Evolutionary conservation across 2,329 filamentous ascomycete species (phyloP).

Genomic region (Phialophora chinensis): DNA sequence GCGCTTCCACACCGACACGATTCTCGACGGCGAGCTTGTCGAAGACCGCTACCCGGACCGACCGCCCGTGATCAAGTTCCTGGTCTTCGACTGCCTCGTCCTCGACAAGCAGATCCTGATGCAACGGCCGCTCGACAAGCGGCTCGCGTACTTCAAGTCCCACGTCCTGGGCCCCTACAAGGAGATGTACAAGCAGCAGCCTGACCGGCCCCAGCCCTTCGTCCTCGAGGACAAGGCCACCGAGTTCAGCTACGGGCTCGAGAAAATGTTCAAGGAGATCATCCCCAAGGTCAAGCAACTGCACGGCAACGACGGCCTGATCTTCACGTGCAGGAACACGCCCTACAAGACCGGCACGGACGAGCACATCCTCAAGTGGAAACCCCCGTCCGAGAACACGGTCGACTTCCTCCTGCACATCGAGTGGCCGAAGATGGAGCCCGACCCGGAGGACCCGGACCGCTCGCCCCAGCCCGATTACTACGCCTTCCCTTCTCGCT

Average conservation of each 20-base stretch:
- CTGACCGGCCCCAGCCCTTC: constrained; percentile 74
- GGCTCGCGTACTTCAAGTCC: constrained; percentile 83
- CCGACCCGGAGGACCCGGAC: constrained; percentile 69
- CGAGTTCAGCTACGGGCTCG: constrained; percentile 84
- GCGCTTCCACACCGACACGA: constrained; percentile 76
- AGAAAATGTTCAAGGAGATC: constrained; percentile 88
- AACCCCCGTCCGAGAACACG: constrained; percentile 92
- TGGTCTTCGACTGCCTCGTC: constrained; percentile 92
- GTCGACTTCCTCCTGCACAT: constrained; percentile 87
- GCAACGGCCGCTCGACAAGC: constrained; percentile 82
- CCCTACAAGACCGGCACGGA: constrained; percentile 91
- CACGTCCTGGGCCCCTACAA: constrained; percentile 80
- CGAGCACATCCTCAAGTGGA: constrained; percentile 95
- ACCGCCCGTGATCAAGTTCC: constrained; percentile 73
- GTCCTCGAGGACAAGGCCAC: constrained; percentile 86
- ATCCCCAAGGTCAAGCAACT: constrained; percentile 73
- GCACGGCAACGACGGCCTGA: constrained; percentile 94
- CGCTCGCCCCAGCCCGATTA: constrained; percentile 76
- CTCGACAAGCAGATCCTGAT: constrained; percentile 78
- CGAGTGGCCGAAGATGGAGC: constrained; percentile 73
- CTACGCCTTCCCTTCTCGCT: constrained; percentile 71
- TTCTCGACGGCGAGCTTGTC: constrained; percentile 93
- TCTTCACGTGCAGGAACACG: constrained; percentile 92
- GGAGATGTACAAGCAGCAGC: constrained; percentile 73
- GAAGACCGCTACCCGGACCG: constrained; percentile 77